Percentiles rank a stretch among this genome's conserved stretches.
Evolutionary conservation across 2,329 filamentous ascomycete genomes (phyloP).

Genomic region (Penicillium paneum): DNA sequence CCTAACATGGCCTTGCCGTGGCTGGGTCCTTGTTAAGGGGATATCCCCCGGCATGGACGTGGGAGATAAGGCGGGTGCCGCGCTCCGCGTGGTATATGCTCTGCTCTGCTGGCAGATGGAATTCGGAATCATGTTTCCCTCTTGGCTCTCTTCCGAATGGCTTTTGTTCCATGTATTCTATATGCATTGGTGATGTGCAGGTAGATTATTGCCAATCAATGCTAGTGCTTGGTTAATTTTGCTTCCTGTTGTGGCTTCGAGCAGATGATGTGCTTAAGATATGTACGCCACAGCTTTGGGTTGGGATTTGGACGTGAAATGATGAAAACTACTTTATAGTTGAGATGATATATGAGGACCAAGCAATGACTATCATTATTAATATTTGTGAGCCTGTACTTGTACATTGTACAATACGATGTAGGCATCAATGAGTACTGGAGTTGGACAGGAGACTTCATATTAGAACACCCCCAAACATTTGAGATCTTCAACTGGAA

Average conservation of each 20-base stretch:
- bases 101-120: background rate
- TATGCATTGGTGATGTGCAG: background rate
- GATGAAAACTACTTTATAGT: background rate
- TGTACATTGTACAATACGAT: background rate
- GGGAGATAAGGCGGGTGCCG: background rate
- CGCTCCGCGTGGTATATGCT: background rate
- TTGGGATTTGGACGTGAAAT: background rate
- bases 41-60: slow-evolving; percentile 1
- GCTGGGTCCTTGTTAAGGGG: background rate
- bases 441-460: background rate
- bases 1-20: background rate
- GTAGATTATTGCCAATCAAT: background rate
- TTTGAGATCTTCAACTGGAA: background rate
- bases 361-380: background rate
- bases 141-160: background rate
- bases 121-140: background rate
- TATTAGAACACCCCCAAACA: background rate
- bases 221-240: no score
- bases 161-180: background rate
- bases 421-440: background rate
- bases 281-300: background rate
- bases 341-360: background rate
- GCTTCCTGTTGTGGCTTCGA: background rate
- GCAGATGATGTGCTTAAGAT: background rate
- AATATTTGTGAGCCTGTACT: background rate